Evolutionary conservation across 495 filamentous ascomycete genomes (phyloP).

Genomic region (Trichoderma orchidacearum): DNA sequence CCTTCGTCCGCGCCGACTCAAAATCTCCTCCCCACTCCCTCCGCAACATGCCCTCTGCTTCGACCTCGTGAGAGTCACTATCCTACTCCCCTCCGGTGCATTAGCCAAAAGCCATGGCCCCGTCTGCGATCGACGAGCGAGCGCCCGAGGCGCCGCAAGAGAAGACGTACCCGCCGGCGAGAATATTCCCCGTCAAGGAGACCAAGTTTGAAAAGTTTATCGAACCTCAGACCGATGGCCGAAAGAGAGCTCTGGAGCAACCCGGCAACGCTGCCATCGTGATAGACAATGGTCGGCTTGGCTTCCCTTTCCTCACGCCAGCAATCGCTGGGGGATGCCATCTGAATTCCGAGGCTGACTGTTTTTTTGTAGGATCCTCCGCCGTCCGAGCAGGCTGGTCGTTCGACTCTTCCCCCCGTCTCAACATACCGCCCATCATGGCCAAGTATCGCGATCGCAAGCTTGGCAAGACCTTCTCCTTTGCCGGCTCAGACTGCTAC

Average conservation of each 20-base stretch:
- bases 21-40: not conserved
- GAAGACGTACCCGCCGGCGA: constrained; percentile 28
- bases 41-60: not conserved
- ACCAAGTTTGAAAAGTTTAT: constrained; percentile 65
- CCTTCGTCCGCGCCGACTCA: not conserved
- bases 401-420: constrained; percentile 65
- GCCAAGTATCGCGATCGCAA: constrained; percentile 90
- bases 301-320: too few relatives aligned
- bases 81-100: not conserved
- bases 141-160: constrained; percentile 9
- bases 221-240: constrained; percentile 52
- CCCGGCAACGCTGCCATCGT: constrained; percentile 60
- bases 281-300: constrained; percentile 88
- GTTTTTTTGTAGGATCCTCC: constrained; percentile 59
- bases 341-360: too few relatives aligned
- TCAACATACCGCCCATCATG: constrained; percentile 77
- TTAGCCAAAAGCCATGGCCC: constrained; percentile 21
- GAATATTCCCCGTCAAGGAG: constrained; percentile 46
- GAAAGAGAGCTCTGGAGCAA: constrained; percentile 41
- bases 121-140: constrained; percentile 24
- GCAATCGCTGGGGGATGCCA: too few relatives aligned
- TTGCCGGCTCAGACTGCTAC: constrained; percentile 84
- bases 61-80: not conserved
- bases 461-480: constrained; percentile 72
- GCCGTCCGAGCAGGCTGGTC: constrained; percentile 89